phyloP scores from a whole-genome alignment of 805 yeast genomes.

The Lachancea sp. region DNA sequence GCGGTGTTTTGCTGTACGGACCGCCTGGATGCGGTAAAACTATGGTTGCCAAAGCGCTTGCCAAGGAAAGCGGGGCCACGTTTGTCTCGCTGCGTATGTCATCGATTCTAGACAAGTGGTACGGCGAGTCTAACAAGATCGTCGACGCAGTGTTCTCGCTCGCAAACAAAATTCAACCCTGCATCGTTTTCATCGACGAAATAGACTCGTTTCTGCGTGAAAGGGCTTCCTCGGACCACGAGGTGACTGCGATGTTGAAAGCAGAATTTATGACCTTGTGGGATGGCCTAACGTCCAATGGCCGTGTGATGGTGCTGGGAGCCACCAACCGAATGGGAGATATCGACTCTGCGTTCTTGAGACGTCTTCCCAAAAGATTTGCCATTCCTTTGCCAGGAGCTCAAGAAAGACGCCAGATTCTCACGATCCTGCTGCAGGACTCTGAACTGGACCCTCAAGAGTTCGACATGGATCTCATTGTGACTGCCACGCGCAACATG shows the following conservation, averaged over 20 bases:
- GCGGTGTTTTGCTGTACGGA: conserved; percentile 86
- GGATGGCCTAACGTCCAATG: conserved; percentile 83
- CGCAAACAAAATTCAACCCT: conserved; percentile 86
- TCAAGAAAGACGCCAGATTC: conserved; percentile 62
- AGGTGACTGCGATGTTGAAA: conserved; percentile 87
- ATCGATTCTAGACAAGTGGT: conserved; percentile 94
- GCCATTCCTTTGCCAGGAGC: conserved; percentile 66
- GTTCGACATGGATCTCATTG: conserved; percentile 58
- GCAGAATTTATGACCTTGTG: conserved; percentile 97
- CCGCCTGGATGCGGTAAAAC: conserved; percentile 99
- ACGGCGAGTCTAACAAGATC: conserved; percentile 91
- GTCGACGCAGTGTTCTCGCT: conserved; percentile 89
- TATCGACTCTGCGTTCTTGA: conserved; percentile 84
- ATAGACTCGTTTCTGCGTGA: conserved; percentile 91
- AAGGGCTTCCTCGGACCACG: conserved; percentile 80
- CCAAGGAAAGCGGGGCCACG: conserved; percentile 85
- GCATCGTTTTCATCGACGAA: conserved; percentile 92
- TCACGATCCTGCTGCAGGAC: conserved; percentile 60
- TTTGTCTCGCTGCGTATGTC: conserved; percentile 90
- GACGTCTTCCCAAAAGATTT: conserved; percentile 89
- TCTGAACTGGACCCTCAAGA: conserved; percentile 48
- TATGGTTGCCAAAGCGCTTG: conserved; percentile 93
- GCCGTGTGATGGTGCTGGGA: conserved; percentile 81
- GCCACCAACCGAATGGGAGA: conserved; percentile 92
- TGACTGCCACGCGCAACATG: conserved; percentile 58